phyloP scores from a whole-genome alignment of 2,329 filamentous ascomycete genomes.

The Fusarium begoniae region DNA sequence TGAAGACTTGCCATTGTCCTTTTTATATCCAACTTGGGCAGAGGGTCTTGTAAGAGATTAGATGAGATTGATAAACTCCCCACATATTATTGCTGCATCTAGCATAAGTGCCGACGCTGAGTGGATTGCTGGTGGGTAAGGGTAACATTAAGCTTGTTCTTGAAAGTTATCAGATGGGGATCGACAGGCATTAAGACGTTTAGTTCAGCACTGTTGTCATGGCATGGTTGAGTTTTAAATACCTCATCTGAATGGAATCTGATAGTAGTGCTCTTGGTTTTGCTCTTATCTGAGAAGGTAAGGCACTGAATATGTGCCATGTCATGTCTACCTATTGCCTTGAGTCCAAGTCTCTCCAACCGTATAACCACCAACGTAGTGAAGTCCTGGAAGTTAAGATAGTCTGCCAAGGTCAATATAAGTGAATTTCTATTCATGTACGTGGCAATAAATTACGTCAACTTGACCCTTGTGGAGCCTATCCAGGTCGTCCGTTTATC shows the following conservation, averaged over 20 bases:
- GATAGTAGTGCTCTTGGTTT: background rate
- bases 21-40: background rate
- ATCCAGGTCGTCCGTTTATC: background rate
- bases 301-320: background rate
- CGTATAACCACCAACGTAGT: background rate
- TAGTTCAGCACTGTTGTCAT: background rate
- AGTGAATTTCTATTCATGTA: background rate
- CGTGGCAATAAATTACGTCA: background rate
- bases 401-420: background rate
- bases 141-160: slow-evolving; percentile 24
- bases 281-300: background rate
- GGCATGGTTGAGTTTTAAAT: background rate
- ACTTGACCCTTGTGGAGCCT: background rate
- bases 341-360: background rate
- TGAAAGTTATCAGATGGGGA: slow-evolving; percentile 8
- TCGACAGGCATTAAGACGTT: slow-evolving; percentile 1
- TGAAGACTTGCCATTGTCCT: background rate
- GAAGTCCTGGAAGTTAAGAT: background rate
- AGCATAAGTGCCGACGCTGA: slow-evolving; percentile 11
- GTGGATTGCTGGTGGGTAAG: slow-evolving; percentile 29
- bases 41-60: slow-evolving; percentile 24
- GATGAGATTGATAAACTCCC: slow-evolving; percentile 38
- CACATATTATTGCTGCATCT: slow-evolving; percentile 1
- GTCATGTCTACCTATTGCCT: background rate
- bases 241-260: background rate